Evolutionary conservation across 2,329 filamentous ascomycete genomes (phyloP).

Genomic region (Colletotrichum neosansevieriae): DNA sequence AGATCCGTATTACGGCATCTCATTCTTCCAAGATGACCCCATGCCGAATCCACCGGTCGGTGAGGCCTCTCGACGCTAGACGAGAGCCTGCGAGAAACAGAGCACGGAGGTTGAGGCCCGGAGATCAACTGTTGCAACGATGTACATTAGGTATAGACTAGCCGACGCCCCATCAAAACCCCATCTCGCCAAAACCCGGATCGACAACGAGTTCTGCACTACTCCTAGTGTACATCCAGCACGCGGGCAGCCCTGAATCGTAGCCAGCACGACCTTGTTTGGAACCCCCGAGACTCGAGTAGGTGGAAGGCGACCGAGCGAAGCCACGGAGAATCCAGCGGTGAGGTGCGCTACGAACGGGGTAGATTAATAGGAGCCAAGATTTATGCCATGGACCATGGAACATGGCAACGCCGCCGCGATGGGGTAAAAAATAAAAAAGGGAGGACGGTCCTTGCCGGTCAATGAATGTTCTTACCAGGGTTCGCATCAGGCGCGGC

Average conservation of each 20-base stretch:
- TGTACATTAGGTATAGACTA: neutral
- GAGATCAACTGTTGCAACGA: neutral
- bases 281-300: too few relatives aligned
- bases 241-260: slow-evolving; percentile 13
- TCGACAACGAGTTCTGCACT: neutral
- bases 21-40: too few relatives aligned
- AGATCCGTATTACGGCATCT: too few relatives aligned
- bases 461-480: too few relatives aligned
- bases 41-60: too few relatives aligned
- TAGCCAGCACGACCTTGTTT: neutral
- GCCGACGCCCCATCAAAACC: neutral
- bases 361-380: slow-evolving; percentile 33
- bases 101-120: neutral
- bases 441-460: too few relatives aligned
- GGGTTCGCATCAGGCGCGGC: too few relatives aligned
- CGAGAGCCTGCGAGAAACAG: too few relatives aligned
- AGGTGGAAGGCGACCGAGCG: slow-evolving; percentile 21
- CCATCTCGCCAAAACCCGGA: neutral
- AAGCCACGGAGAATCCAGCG: slow-evolving; percentile 6
- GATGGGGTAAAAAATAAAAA: neutral
- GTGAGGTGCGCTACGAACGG: slow-evolving; percentile 21
- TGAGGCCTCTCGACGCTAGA: too few relatives aligned
- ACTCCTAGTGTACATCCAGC: neutral
- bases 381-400: slow-evolving; percentile 23
- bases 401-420: neutral